Evolutionary conservation across 768 basidiomycete genomes (phyloP).

Genomic region (Russula dissimulans): DNA sequence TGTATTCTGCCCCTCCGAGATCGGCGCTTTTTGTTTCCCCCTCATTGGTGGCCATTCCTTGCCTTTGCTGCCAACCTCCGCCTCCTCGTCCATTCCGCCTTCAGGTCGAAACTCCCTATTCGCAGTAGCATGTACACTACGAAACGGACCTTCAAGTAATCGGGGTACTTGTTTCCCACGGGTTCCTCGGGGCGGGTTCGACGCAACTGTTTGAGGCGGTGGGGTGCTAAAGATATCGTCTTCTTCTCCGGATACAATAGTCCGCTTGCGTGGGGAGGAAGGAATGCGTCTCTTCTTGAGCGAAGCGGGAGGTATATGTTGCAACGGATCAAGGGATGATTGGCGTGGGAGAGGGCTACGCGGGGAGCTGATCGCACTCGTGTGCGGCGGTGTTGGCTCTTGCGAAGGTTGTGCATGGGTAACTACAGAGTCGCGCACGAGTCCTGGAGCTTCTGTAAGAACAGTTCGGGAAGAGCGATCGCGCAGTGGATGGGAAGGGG

Average conservation of each 20-base stretch:
- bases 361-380: slow-evolving; percentile 5
- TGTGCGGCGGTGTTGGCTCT: slow-evolving; percentile 16
- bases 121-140: slow-evolving; percentile 21
- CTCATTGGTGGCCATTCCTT: slow-evolving; percentile 6
- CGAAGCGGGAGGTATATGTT: neutral
- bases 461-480: neutral
- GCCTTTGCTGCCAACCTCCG: neutral
- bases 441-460: neutral
- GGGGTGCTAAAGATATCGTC: slow-evolving; percentile 11
- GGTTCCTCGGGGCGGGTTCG: neutral
- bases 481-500: neutral
- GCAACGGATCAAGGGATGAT: neutral
- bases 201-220: neutral
- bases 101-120: slow-evolving; percentile 8
- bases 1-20: neutral
- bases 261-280: neutral
- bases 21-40: neutral
- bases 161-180: slow-evolving; percentile 19
- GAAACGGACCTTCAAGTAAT: slow-evolving; percentile 22
- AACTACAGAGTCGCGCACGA: neutral
- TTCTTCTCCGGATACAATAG: neutral
- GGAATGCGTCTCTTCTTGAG: neutral
- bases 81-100: slow-evolving; percentile 9
- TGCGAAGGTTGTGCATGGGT: neutral
- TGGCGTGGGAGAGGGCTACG: neutral